phyloP scores from a whole-genome alignment of 495 filamentous ascomycete species.

The Friedmanniomyces simplex region DNA sequence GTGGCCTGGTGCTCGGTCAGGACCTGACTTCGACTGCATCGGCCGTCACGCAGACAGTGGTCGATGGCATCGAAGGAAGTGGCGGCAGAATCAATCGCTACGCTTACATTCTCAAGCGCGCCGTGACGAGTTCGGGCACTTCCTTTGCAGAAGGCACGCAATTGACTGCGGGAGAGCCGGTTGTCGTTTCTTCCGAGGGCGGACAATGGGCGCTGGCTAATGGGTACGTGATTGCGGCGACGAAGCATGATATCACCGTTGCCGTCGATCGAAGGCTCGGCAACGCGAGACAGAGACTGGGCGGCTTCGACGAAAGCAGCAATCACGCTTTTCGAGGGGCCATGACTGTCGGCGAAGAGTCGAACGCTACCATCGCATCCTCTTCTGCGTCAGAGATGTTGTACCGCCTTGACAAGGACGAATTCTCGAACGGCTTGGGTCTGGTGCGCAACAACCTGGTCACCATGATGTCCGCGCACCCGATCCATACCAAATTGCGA shows the following conservation, averaged over 20 bases:
- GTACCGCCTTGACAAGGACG: conserved; percentile 91
- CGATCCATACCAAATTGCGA: conserved; percentile 66
- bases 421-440: conserved; percentile 97
- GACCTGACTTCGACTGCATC: conserved; percentile 5
- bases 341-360: conserved; percentile 67
- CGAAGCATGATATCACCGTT: conserved; percentile 64
- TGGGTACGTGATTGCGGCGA: conserved; percentile 72
- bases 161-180: conserved; percentile 77
- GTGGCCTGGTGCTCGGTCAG: conserved; percentile 65
- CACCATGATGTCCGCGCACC: conserved; percentile 73
- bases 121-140: conserved; percentile 43
- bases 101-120: conserved; percentile 70
- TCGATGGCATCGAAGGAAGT: conserved; percentile 38
- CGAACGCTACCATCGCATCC: conserved; percentile 28
- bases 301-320: conserved; percentile 58
- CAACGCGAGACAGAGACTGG: conserved; percentile 63
- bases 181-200: conserved; percentile 91
- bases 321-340: conserved; percentile 87
- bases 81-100: conserved; percentile 82
- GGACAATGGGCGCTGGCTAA: conserved; percentile 91
- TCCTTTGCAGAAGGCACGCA: conserved; percentile 80
- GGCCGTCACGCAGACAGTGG: background rate
- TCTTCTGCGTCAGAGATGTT: conserved; percentile 46
- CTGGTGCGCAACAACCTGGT: conserved; percentile 87
- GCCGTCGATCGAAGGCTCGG: conserved; percentile 82